A percentile compares a stretch with the other conserved stretches of the same genome.
These are phyloP conservation scores for Hyaloscypha hepaticicola DNA, from an alignment of 495 filamentous ascomycete genomes.

Conservation along the genomic window DNA sequence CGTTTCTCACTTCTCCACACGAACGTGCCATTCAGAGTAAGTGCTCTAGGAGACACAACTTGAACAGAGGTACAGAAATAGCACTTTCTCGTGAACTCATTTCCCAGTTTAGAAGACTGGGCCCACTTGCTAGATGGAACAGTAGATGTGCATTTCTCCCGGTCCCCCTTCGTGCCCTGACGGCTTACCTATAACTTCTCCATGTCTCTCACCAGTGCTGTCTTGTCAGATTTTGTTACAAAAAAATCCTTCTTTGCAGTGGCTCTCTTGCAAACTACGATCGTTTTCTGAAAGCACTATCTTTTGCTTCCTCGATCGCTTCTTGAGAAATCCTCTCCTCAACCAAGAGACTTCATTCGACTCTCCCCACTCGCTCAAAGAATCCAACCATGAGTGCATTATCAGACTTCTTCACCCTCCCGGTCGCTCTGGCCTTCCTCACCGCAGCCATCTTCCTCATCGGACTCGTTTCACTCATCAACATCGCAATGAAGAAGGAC, in stretches of 20 bases:
- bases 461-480: background rate
- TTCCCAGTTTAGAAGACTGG: background rate
- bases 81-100: slow-evolving; percentile 2
- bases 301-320: background rate
- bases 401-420: slow-evolving; percentile 8
- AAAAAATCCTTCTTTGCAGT: background rate
- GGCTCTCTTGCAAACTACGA: background rate
- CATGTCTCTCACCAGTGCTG: background rate
- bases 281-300: background rate
- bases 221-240: background rate
- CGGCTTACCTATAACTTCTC: background rate
- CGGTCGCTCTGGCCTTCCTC: background rate
- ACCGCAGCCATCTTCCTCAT: background rate
- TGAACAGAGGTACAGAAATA: background rate
- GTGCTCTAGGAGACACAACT: background rate
- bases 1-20: slow-evolving; percentile 5
- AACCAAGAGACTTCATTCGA: background rate
- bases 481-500: background rate
- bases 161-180: background rate
- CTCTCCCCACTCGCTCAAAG: background rate
- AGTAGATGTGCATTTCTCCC: background rate
- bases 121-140: background rate
- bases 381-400: background rate
- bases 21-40: background rate
- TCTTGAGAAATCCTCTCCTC: background rate